Evolutionary conservation across 2,329 filamentous ascomycete species (phyloP), one percentile per base, ranked within the genome.

Genomic region (Talaromyces sp.): DNA sequence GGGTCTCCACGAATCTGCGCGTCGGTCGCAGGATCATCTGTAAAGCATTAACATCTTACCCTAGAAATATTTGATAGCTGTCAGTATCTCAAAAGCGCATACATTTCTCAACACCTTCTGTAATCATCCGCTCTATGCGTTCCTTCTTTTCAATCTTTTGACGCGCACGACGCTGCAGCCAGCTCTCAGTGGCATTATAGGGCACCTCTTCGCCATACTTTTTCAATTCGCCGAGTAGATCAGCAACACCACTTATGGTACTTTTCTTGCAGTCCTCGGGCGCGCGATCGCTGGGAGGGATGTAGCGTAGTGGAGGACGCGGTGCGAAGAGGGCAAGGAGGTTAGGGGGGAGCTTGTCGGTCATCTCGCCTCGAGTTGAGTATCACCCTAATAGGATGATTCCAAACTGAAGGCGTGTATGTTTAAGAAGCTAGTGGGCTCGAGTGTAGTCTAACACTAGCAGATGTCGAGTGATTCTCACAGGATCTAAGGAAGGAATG

Each of bases 261-360:
- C 89, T 86, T 19, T 92, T 96, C 76, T 85, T 88, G 72, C 92
- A 90, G 70, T 93, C 87, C 79, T 95, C 92, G 11, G 93, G 90
- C 68, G 93, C 87, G 77, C 91, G 85, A 79, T 98, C 94, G 72
- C 86, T 84, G 6, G 93, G 91, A 67, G 91, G 90, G 67, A 97
- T 88, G 85, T 92, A 98, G 79, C 93, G 91, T 76, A 98, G 83
- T 67, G 94, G 91, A 72, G 95, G 95, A 67, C 95, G 91, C 76
- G 95, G 92, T 80, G 94, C 91, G 82, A 99, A 99, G 71, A 98
- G 91, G 80, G 91, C 91, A 73, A 98, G 86, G 67, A 98, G 86
- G 77, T 96, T 94, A 64, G 91, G 92, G 66, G 95, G 94, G 22
- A 99, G 90, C 81, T 96, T 95, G 85, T 97, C 94, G 60, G 95